Base-by-base conservation (phyloP, 495 filamentous ascomycete genomes). In the Penicillium tannophilum region DNA sequence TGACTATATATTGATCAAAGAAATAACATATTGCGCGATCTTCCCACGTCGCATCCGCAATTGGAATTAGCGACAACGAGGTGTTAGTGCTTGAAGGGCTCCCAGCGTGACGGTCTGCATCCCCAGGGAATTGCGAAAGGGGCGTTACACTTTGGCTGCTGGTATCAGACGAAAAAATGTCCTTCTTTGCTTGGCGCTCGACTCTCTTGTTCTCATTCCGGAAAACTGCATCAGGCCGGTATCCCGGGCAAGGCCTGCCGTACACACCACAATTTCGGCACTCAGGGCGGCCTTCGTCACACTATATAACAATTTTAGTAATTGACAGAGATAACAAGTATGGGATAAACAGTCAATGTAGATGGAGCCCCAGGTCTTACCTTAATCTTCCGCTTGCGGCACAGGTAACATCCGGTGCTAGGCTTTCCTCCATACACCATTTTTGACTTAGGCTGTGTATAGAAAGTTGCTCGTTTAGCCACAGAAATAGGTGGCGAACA, bases 301-400 rank as follows among this genome's bases (percentile, higher is more conserved):
- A 79, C 77, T 78, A 46, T 41, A 42, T 7, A 44, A 36, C 23
- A 12, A 36, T 36, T 71, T 64, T 70, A 70, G 42, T 14, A 11
- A 23, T 26, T 39, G n/a, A 45, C 33, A 1, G n/a, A 20, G 28
- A 28, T 2, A 28, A 33, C 3, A 11, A 41, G 20, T 50, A 39
- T 1, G 45, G 52, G 35, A 23, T 35, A 20, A 52, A 54, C 49
- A 31, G 56, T 52, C 23, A 49, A 20, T 42, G 43, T 33, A 26
- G 17, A 42, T 59, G 9, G 14, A 36, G 16, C 28, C 10, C 31
- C 24, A 23, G 23, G 48, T 66, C 66, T 60, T 74, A 78, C 77
- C 76, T 78, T 79, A 58, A 79, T 78, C 64, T 78, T 79, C 52
- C 76, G 71, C 56, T 72, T 77, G 61, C 77, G 77, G 65, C 77